Evolutionary conservation across 345 rosid species (phyloP), one percentile per base, ranked within the genome.

Genomic region (Syzygium jambos): DNA sequence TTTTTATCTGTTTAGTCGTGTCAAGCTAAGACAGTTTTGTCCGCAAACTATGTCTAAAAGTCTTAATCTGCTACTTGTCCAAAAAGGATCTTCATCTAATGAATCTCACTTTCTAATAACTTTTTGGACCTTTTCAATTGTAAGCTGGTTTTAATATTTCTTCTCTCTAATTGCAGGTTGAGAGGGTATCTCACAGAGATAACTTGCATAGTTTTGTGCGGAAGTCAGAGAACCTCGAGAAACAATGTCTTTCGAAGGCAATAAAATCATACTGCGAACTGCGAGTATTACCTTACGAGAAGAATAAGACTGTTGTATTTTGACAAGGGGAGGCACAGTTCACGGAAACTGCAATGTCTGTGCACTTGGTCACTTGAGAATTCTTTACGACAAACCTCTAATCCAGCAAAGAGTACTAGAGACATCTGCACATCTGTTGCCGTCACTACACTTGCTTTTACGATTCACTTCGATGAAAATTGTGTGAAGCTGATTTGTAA

Each of bases 211-310:
- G 96, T 90, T 96, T 96, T 88, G 94, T 95, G 78, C 96, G 91
- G 86, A 98, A 96, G 95, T 98, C 99, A 16, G 98, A 95, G 88
- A 96, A 92, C 89, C 96, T 98, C 3, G 99, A 98, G 94, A 98
- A 92, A 90, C 97, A 93, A 87, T 98, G 99, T 90, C 98, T 98
- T 86, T 88, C 91, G 21, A 94, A 92, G 91, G 99, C 98, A 52
- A 89, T 95, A 86, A 93, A 93, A 87, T 96, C 96, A 8, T 95
- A 98, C 90, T 96, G 97, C 34, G 99, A 98, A 89, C 90, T 98
- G 85, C 94, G 99, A 52, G 97, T 96, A 21, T 91, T 98, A 63
- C 97, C 96, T 89, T 95, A 91, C 3, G 95, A 92, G 84, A 89
- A 91, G 83, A 93, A 94, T 89, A 95, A 90, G 91, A 95, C 98